Base-by-base conservation (phyloP, 2,329 filamentous ascomycete species). In the Sphaerulina populicola region DNA sequence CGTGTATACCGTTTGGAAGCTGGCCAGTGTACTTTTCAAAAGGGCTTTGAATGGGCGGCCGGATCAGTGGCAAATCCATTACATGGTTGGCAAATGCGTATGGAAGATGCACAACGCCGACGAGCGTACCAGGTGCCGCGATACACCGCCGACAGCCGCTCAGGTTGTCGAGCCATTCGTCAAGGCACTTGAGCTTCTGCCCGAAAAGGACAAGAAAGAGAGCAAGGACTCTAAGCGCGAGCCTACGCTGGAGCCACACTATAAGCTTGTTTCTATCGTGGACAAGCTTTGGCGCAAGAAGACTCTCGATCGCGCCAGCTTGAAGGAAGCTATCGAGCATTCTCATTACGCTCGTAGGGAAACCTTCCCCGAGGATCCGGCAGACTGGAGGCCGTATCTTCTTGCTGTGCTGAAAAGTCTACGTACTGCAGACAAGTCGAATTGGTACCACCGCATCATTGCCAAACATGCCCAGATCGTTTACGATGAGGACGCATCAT, bases 391-490 rank as follows among this genome's bases (percentile, higher is more conserved):
- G 43, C 62, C 72, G 1, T 86, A 87, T 60, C 78, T 85, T 39
- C 67, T 83, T 11, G 80, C 69, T 76, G 79, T 82, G 0, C 67
- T 83, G 44, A 79, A 77, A 60, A 73, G 73, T 30, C 68, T 85
- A 47, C 77, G 79, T 49, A 71, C 71, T 33, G 88, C 88, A 54
- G 90, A 96, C 69, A 94, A 94, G 72, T 86, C 87, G 0, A 91
- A 93, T 62, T 96, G 90, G 90, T 90, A 96, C 64, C 90, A 96
- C 66, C 85, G 90, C 15, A 89, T 96, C 71, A 87, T 88, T 47
- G 83, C 85, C 63, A 82, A 89, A 21, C 83, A 79, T 56, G 82
- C 81, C 5, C 77, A 77, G 57, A 74, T 84, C 37, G 70, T 83
- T 6, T 85, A 80, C 58, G 75, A 83, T 51, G 55, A 42, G n/a